A percentile compares a stretch with the other conserved stretches of the same genome.
Conservation (phyloP, 495 filamentous ascomycete genomes). For the Tuber calosporum region DNA sequence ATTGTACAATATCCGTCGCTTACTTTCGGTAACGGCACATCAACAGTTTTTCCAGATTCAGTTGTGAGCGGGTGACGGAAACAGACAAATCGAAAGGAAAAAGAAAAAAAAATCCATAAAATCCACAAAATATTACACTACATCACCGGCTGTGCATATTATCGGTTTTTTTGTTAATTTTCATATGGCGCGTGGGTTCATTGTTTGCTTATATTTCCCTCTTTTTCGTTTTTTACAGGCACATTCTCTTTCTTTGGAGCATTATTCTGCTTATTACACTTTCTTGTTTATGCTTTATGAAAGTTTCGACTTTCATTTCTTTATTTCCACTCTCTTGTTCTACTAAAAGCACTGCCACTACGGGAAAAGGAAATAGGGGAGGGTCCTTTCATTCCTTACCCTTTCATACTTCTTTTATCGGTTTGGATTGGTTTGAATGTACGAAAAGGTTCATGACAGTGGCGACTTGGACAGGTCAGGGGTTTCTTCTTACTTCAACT, state of each 20-base stretch:
- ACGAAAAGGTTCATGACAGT: constrained; percentile 14
- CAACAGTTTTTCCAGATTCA: constrained; percentile 19
- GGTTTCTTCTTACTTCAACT: constrained; percentile 13
- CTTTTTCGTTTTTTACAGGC: not conserved
- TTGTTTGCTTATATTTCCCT: not conserved
- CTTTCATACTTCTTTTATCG: not conserved
- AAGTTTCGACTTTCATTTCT: constrained; percentile 30
- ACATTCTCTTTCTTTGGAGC: constrained; percentile 17
- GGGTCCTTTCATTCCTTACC: not conserved
- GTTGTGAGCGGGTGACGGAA: constrained; percentile 10
- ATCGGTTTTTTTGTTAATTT: constrained; percentile 11
- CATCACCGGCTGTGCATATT: constrained; percentile 34
- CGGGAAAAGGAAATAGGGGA: constrained; percentile 17
- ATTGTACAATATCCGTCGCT: constrained; percentile 23
- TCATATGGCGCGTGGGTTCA: not conserved
- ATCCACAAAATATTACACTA: constrained; percentile 20
- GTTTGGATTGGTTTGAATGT: constrained; percentile 9
- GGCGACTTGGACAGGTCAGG: constrained; percentile 16
- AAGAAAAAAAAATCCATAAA: constrained; percentile 10
- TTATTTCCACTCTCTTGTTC: constrained; percentile 25
- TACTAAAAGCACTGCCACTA: constrained; percentile 28
- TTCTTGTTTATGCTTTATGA: constrained; percentile 24
- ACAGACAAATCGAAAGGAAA: constrained; percentile 16
- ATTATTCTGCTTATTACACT: constrained; percentile 25
- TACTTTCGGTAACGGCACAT: constrained; percentile 16